A percentile compares a stretch with the other conserved stretches of the same genome.
These are phyloP conservation scores for Magnaporthales sp. DNA, from an alignment of 2,329 filamentous ascomycete genomes.

Conservation along the genomic window DNA sequence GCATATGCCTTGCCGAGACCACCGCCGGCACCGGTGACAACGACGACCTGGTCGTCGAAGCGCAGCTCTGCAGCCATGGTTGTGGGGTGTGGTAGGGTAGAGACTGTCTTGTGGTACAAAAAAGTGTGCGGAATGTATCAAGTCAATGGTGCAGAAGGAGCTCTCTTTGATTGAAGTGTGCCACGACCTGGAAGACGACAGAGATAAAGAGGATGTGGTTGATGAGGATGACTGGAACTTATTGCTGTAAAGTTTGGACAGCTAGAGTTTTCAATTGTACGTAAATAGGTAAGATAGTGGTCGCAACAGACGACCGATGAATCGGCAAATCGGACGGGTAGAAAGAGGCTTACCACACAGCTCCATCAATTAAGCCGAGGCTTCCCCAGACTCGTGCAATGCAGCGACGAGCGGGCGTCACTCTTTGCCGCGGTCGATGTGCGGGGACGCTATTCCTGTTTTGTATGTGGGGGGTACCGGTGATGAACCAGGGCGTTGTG, in stretches of 20 bases:
- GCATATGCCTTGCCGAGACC: constrained; percentile 77
- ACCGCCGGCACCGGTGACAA: constrained; percentile 79
- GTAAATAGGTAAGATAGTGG: no score
- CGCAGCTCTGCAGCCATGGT: constrained; percentile 59
- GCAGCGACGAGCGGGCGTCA: not conserved
- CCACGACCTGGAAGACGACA: not conserved
- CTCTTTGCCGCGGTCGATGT: not conserved
- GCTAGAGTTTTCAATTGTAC: not conserved
- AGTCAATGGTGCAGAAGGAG: not conserved
- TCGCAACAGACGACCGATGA: not conserved
- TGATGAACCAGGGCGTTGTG: not conserved
- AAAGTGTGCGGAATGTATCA: not conserved
- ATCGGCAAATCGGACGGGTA: not conserved
- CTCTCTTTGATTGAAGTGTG: not conserved
- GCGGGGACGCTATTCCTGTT: not conserved
- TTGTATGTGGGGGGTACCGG: not conserved
- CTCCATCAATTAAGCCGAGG: constrained; percentile 5
- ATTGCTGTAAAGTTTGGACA: not conserved
- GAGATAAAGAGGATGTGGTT: not conserved
- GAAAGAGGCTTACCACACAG: not conserved
- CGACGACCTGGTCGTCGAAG: constrained; percentile 81
- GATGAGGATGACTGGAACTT: not conserved
- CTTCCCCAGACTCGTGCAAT: constrained; percentile 7
- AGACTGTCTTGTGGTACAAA: not conserved
- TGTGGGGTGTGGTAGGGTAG: constrained; percentile 7